Base-by-base conservation (phyloP, 192 early-diverging fungal species). In the Gigaspora rosea region DNA sequence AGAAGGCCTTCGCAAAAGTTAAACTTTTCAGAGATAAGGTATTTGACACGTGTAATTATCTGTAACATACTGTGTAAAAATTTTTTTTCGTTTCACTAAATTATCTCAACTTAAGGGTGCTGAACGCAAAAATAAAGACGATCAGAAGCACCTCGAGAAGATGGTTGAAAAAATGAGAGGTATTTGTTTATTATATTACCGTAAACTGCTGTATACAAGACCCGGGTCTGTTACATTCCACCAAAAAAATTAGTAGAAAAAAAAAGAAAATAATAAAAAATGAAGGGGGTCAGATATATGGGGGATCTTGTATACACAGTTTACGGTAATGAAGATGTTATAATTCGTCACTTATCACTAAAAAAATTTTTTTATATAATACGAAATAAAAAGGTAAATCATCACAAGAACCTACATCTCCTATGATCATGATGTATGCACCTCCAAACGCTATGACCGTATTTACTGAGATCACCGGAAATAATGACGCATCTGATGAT, bases 41-140 rank as follows among this genome's bases (percentile, higher is more conserved):
- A 78, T 80, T 27, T 9, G 2, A 35, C 32, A 13, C 22, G 16
- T 13, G 12, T 54, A 13, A 36, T 48, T 16, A 66, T 15, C 1
- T 18, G 9, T 2, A 35, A 41, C 11, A 3, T 9, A 12, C 41
- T 71, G 36, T 13, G 32, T 52, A 35, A 15, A 12, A 57, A 8
- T 33, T 65, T 8, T 35, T 54, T 49, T 71, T 57, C 67, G 7
- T 69, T 36, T 48, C 3, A 5, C 11, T 20, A 56, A 48, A 57
- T 8, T 47, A 8, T 69, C 71, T 56, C 33, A 47, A 11, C 18
- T 4, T 41, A 22, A 87, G 85, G 92, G 92, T 2, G 92, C 91
- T 0, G 91, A 94, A 75, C 87, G 92, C 36, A 92, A 94, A 69
- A 88, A 91, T 71, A 94, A 94, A 78, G 92, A 94, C 77, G 92